phyloP scores from a whole-genome alignment of 306 rosid species.

The Trifolium fragiferum region DNA sequence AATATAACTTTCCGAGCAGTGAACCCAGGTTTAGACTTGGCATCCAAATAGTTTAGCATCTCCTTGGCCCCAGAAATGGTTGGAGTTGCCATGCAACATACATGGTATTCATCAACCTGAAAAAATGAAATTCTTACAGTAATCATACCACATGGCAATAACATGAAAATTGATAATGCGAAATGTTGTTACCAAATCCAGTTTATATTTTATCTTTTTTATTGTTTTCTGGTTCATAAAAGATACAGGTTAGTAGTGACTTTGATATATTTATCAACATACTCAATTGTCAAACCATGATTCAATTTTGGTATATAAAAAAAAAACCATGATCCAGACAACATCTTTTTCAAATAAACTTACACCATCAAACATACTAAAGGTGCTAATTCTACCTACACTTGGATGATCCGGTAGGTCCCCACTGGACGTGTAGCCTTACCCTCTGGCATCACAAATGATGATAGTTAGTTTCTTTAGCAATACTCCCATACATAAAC shows the following conservation, averaged over 20 bases:
- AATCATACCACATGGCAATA: conserved; percentile 1
- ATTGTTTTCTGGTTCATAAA: background rate
- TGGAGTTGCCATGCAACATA: conserved; percentile 95
- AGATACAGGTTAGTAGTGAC: background rate
- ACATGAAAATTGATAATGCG: background rate
- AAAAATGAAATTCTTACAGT: conserved; percentile 15
- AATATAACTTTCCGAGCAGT: conserved; percentile 64
- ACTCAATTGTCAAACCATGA: background rate
- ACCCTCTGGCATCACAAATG: conserved; percentile 54
- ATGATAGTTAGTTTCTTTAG: conserved; percentile 43
- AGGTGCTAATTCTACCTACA: conserved; percentile 53
- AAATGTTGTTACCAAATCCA: background rate
- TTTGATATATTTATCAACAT: background rate
- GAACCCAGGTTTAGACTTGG: conserved; percentile 56
- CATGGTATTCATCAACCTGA: conserved; percentile 81
- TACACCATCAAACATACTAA: conserved; percentile 33
- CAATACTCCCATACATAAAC: conserved; percentile 34
- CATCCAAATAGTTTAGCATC: conserved; percentile 71
- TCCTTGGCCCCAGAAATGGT: conserved; percentile 86
- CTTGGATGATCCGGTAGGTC: conserved; percentile 50
- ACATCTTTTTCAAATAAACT: conserved; percentile 30
- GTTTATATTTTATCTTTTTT: conserved; percentile 1
- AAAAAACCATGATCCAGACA: background rate
- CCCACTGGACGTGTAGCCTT: conserved; percentile 49
- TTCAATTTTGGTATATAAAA: background rate